Evolutionary conservation across 2,329 filamentous ascomycete genomes (phyloP).

Genomic region (Coccinonectria pachysandricola): DNA sequence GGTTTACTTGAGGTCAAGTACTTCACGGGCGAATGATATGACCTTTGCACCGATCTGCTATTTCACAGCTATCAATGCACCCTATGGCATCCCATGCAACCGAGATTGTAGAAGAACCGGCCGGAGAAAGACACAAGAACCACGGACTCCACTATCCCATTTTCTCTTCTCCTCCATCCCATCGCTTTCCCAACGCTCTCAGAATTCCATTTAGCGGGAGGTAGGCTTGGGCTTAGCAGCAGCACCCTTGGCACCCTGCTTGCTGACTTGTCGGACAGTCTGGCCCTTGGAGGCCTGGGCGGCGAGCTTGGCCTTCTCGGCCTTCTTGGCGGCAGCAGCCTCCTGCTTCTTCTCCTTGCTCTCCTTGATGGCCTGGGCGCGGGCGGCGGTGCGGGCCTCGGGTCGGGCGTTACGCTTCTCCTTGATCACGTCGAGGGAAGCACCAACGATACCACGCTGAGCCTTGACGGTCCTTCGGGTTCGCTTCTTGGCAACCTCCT

Average conservation of each 20-base stretch:
- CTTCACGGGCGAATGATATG: too few relatives aligned
- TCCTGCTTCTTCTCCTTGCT: conserved; percentile 97
- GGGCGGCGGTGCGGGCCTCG: conserved; percentile 88
- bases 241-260: conserved; percentile 93
- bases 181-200: too few relatives aligned
- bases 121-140: conserved; percentile 33
- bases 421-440: conserved; percentile 99
- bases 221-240: conserved; percentile 76
- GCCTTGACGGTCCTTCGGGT: conserved; percentile 95
- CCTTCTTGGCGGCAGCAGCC: conserved; percentile 87
- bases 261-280: conserved; percentile 74
- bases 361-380: conserved; percentile 84
- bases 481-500: conserved; percentile 99
- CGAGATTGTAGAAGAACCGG: conserved; percentile 32
- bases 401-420: conserved; percentile 92
- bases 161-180: conserved; percentile 13
- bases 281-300: conserved; percentile 65
- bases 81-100: conserved; percentile 32
- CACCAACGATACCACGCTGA: conserved; percentile 98
- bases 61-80: conserved; percentile 33
- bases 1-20: too few relatives aligned
- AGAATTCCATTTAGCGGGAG: conserved; percentile 56
- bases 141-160: conserved; percentile 27
- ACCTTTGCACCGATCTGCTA: conserved; percentile 28
- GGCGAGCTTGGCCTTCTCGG: conserved; percentile 94